Evolutionary conservation across 345 rosid genomes (phyloP).

Genomic region (Linum lewisii): DNA sequence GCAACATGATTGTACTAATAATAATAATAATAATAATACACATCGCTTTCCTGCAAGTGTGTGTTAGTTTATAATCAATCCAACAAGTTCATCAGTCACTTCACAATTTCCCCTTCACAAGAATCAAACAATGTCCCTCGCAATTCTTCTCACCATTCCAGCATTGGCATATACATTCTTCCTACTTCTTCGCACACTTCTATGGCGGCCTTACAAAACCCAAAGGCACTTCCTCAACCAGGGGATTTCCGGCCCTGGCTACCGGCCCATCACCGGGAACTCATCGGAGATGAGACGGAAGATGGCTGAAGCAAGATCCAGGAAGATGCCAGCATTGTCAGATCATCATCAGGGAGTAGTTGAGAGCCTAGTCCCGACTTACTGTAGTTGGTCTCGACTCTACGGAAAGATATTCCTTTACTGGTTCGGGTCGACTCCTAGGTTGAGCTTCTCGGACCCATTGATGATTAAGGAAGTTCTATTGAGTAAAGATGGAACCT

Average conservation of each 20-base stretch:
- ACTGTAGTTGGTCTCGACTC: conserved; percentile 41
- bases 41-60: too few relatives aligned
- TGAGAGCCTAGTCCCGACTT: conserved; percentile 43
- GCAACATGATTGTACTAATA: too few relatives aligned
- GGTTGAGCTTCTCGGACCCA: conserved; percentile 53
- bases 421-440: conserved; percentile 72
- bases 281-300: conserved; percentile 35
- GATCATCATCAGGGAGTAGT: conserved; percentile 29
- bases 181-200: conserved; percentile 15
- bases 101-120: too few relatives aligned
- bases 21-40: too few relatives aligned
- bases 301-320: conserved; percentile 31
- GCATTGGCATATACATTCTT: background rate
- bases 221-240: conserved; percentile 46
- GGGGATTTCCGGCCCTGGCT: conserved; percentile 47
- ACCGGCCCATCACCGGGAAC: conserved; percentile 55
- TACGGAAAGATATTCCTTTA: conserved; percentile 57
- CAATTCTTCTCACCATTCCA: too few relatives aligned
- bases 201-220: conserved; percentile 54
- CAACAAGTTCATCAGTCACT: too few relatives aligned
- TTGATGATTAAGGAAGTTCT: conserved; percentile 51
- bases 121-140: too few relatives aligned
- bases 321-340: conserved; percentile 18
- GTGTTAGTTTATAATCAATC: too few relatives aligned
- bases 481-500: conserved; percentile 30